A percentile compares a stretch with the other conserved stretches of the same genome.
Conservation (phyloP, 2,329 filamentous ascomycete genomes). For the Exophiala aquamarina region DNA sequence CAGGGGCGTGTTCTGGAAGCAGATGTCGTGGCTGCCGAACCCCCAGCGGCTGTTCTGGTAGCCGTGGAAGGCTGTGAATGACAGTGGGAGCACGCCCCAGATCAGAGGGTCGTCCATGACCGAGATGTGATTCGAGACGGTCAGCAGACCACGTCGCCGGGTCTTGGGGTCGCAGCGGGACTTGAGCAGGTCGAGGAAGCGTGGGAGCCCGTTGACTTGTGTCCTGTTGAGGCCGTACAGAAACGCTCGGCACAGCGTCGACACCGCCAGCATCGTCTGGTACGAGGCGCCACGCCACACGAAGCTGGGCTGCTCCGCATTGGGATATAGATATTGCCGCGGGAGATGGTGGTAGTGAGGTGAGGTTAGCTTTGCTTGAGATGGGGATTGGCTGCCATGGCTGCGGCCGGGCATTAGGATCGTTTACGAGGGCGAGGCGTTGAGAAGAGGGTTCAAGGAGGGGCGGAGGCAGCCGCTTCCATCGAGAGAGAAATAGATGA, state of each 20-base stretch:
- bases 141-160: constrained; percentile 76
- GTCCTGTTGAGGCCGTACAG: constrained; percentile 72
- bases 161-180: constrained; percentile 64
- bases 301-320: constrained; percentile 43
- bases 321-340: constrained; percentile 38
- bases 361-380: background rate
- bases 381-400: background rate
- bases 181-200: constrained; percentile 75
- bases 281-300: constrained; percentile 72
- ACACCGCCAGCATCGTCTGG: constrained; percentile 71
- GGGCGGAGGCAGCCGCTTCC: constrained; percentile 3
- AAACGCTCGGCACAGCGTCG: constrained; percentile 70
- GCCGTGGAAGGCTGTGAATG: constrained; percentile 67
- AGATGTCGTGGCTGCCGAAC: constrained; percentile 91
- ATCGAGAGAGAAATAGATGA: constrained; percentile 2
- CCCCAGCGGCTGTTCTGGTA: constrained; percentile 75
- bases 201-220: constrained; percentile 73
- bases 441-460: background rate
- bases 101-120: constrained; percentile 93
- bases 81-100: constrained; percentile 82
- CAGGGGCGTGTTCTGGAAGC: constrained; percentile 72
- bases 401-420: background rate
- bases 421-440: background rate
- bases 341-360: background rate
- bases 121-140: constrained; percentile 89